phyloP scores from a whole-genome alignment of 495 filamentous ascomycete species.

The Letharia columbiana region DNA sequence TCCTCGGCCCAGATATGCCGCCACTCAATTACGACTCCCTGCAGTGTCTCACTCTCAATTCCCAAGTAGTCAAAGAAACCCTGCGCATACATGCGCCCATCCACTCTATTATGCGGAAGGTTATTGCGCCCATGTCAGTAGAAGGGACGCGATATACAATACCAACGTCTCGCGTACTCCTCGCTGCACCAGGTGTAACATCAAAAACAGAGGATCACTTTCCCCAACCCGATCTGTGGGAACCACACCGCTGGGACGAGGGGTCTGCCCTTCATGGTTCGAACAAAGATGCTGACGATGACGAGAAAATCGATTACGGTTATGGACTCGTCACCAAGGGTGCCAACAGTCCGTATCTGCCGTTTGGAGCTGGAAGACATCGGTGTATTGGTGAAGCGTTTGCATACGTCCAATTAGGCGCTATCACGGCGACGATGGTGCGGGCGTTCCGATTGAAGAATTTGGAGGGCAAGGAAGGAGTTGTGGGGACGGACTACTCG shows the following conservation, averaged over 20 bases:
- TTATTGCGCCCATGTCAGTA: constrained; percentile 70
- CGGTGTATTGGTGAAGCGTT: constrained; percentile 97
- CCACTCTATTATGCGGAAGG: constrained; percentile 77
- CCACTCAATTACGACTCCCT: constrained; percentile 60
- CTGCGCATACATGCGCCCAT: constrained; percentile 74
- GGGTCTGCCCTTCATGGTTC: constrained; percentile 37
- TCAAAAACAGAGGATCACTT: constrained; percentile 64
- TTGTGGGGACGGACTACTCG: constrained; percentile 80
- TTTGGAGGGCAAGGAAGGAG: constrained; percentile 53
- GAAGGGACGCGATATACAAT: constrained; percentile 72
- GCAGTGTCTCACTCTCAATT: constrained; percentile 58
- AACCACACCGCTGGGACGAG: constrained; percentile 80
- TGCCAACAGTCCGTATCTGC: constrained; percentile 76
- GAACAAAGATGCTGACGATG: constrained; percentile 47
- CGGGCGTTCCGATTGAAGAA: constrained; percentile 68
- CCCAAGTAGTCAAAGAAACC: constrained; percentile 69
- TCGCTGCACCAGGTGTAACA: constrained; percentile 74
- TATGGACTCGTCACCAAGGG: constrained; percentile 92
- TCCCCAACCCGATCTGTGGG: constrained; percentile 70
- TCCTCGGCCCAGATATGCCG: constrained; percentile 53
- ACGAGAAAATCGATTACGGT: constrained; percentile 81
- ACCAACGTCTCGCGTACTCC: constrained; percentile 64
- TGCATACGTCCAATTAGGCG: constrained; percentile 82
- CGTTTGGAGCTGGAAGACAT: constrained; percentile 90
- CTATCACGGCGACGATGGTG: constrained; percentile 73